Base-by-base conservation (phyloP, 1,284 basidiomycete species). In the Malassezia brasiliensis region DNA sequence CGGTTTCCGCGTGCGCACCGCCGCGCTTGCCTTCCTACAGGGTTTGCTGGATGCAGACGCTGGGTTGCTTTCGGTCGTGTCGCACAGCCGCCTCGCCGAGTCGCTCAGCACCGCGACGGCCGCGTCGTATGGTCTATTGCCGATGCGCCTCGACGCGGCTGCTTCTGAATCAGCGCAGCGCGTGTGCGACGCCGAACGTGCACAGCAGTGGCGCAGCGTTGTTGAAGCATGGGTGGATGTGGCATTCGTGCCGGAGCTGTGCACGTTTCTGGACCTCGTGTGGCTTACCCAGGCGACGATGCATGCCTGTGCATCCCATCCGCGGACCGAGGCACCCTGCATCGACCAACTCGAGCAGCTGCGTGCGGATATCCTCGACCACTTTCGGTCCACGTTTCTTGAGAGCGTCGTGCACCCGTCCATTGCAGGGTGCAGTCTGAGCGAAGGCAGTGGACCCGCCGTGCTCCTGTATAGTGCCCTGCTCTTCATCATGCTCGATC, bases 311-410 rank as follows among this genome's bases (percentile, higher is more conserved):
- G 3, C 32, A 1, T 11, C 5, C n/a, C 30, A 36, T 19, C 6
- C 40, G 5, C 20, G 17, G 11, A 22, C 14, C 22, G 14, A 22
- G 14, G 20, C 32, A 5, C n/a, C 3, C 3, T n/a, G 12, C 12
- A 31, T 9, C 34, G 48, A 50, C 39, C 31, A 31, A 10, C 37
- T 50, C 6, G 48, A 50, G 49, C 41, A 50, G 19, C 37, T 50
- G 15, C 38, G 19, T 1, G 35, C 14, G 2, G 49, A 50, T 15
- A 25, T 50, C 14, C 17, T 41, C 9, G 20, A 31, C 2, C 38
- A 40, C 31, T 34, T 50, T n/a, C 49, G 41, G 8, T 14, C 20
- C 17, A 36, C 39, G 8, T 32, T 50, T 22, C 19, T 50, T 7
- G 36, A 40, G 31, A 32, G 39, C 30, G 31, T 42, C 3, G 19